Conservation (phyloP, 148 eudicot genomes). For the Amaranthus palmeri region DNA sequence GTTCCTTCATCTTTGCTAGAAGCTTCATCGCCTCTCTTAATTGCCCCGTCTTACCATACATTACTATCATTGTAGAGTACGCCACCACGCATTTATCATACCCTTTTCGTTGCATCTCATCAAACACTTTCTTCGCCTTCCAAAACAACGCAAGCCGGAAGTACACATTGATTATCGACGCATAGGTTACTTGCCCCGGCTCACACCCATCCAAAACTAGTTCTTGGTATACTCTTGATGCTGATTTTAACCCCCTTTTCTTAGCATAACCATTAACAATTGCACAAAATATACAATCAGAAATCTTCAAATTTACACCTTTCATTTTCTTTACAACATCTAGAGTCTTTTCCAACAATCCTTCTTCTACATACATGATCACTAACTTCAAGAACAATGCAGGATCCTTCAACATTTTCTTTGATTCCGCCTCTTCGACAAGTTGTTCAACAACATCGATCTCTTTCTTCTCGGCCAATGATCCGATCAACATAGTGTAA, state of each 20-base stretch:
- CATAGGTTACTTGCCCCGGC: constrained; percentile 92
- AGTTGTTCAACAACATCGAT: constrained; percentile 50
- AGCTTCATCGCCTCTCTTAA: constrained; percentile 73
- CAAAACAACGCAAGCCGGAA: constrained; percentile 49
- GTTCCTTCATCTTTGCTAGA: constrained; percentile 79
- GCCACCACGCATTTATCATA: constrained; percentile 81
- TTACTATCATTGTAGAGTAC: constrained; percentile 80
- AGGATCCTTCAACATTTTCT: constrained; percentile 74
- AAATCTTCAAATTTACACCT: constrained; percentile 43
- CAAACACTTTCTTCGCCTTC: constrained; percentile 51
- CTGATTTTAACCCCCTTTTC: constrained; percentile 51
- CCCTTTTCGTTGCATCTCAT: constrained; percentile 63
- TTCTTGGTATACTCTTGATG: constrained; percentile 50
- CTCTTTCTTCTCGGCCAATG: constrained; percentile 44
- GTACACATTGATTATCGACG: constrained; percentile 63
- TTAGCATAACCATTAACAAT: constrained; percentile 76
- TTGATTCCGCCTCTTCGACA: constrained; percentile 51
- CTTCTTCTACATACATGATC: constrained; percentile 62
- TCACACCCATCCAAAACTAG: constrained; percentile 42
- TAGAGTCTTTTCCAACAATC: constrained; percentile 54
- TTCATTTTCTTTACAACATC: constrained; percentile 57
- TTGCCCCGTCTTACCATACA: constrained; percentile 68
- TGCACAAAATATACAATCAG: constrained; percentile 85
- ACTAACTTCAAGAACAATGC: constrained; percentile 64
- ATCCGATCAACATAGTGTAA: constrained; percentile 58